These are phyloP conservation scores for Clonostachys rhizophaga DNA, from an alignment of 2,329 filamentous ascomycete genomes.

Conservation along the genomic window DNA sequence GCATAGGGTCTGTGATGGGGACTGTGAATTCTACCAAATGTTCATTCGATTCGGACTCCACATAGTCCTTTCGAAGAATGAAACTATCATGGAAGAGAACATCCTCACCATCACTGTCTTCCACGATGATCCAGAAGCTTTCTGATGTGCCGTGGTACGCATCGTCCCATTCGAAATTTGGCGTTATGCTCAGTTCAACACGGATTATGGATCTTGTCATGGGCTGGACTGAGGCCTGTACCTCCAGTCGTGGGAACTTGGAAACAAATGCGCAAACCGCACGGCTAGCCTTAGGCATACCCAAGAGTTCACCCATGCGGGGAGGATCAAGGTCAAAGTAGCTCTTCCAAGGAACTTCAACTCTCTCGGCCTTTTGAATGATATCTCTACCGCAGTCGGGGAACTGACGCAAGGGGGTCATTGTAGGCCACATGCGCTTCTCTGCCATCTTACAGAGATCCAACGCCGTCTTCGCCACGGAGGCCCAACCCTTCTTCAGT, in stretches of 20 bases:
- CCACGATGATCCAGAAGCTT: constrained; percentile 94
- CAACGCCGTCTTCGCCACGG: constrained; percentile 85
- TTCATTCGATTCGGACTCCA: constrained; percentile 79
- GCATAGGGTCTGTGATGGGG: constrained; percentile 95
- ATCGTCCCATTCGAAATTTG: constrained; percentile 95
- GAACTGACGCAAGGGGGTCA: constrained; percentile 94
- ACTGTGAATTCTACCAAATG: constrained; percentile 96
- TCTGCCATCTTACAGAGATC: constrained; percentile 99
- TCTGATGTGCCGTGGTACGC: constrained; percentile 82
- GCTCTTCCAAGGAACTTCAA: constrained; percentile 87
- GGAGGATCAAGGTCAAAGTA: constrained; percentile 97
- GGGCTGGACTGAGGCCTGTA: constrained; percentile 91
- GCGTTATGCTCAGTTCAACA: constrained; percentile 84
- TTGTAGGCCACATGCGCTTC: constrained; percentile 99
- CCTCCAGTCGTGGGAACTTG: constrained; percentile 89
- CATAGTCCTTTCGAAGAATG: constrained; percentile 84
- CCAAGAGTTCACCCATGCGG: constrained; percentile 90
- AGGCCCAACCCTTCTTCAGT: constrained; percentile 94
- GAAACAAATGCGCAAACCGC: constrained; percentile 81
- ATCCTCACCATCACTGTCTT: constrained; percentile 96
- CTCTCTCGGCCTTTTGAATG: constrained; percentile 86
- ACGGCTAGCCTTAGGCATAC: constrained; percentile 82
- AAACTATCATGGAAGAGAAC: constrained; percentile 95
- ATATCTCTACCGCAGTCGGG: constrained; percentile 77
- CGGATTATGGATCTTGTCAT: constrained; percentile 91